A percentile compares a stretch with the other conserved stretches of the same genome.
These are phyloP conservation scores for Chimonanthus salicifolius DNA, from an alignment of 164 flowering plant species.

Conservation along the genomic window DNA sequence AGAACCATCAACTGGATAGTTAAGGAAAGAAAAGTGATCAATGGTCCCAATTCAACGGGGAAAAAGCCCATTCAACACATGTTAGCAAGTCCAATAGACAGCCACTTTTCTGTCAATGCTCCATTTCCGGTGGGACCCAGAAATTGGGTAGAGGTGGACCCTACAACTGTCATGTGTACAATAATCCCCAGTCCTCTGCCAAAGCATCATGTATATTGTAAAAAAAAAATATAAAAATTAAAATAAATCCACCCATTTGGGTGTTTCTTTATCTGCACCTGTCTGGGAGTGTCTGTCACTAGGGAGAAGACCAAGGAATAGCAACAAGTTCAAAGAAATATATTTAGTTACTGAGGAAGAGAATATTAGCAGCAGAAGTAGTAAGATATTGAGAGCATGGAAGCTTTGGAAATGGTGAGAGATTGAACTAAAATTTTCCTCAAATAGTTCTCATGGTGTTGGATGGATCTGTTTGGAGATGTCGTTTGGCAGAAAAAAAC, in stretches of 20 bases:
- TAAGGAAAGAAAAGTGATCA: not conserved
- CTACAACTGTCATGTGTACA: constrained; percentile 22
- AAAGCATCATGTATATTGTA: constrained; percentile 10
- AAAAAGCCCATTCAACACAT: not conserved
- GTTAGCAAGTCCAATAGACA: constrained; percentile 22
- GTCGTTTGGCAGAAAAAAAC: constrained; percentile 28
- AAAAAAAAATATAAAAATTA: constrained; percentile 10
- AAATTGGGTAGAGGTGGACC: not conserved
- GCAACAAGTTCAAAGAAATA: constrained; percentile 18
- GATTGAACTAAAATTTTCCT: not conserved
- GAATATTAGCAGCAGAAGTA: constrained; percentile 8
- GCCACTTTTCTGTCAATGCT: constrained; percentile 25
- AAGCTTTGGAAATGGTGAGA: constrained; percentile 32
- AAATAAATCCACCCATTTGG: constrained; percentile 13
- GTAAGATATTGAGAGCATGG: constrained; percentile 13
- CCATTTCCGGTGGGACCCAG: not conserved
- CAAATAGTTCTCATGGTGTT: constrained; percentile 21
- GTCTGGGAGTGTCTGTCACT: constrained; percentile 36
- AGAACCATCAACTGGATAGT: too few species aligned
- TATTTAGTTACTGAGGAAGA: not conserved
- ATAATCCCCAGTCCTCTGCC: not conserved
- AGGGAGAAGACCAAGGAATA: constrained; percentile 24
- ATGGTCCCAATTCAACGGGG: not conserved
- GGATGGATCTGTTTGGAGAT: constrained; percentile 36
- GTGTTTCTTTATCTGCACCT: constrained; percentile 27